phyloP scores from a whole-genome alignment of 768 basidiomycete species.

The Tulasnella calospora region DNA sequence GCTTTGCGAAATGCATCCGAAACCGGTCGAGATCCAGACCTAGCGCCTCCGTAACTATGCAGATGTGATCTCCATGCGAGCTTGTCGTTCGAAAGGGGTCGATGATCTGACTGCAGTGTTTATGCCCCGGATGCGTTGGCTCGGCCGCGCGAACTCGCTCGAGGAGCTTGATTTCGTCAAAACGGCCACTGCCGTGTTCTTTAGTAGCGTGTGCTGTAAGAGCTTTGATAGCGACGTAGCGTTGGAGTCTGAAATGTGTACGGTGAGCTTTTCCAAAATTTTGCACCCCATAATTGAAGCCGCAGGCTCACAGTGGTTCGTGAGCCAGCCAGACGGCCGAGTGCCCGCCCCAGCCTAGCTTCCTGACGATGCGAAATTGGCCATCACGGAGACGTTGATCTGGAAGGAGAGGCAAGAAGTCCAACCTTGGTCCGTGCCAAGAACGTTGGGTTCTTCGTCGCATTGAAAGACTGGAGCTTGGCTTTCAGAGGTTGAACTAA shows the following conservation, averaged over 20 bases:
- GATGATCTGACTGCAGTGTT: neutral
- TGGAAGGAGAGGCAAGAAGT: neutral
- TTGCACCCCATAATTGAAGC: neutral
- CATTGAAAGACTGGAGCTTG: neutral
- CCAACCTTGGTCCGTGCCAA: neutral
- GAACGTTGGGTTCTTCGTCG: neutral
- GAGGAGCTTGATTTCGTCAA: neutral
- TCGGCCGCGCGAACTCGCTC: neutral
- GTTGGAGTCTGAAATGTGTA: neutral
- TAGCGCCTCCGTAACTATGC: neutral
- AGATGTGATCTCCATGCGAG: neutral
- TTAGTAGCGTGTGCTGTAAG: neutral
- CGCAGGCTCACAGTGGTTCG: neutral
- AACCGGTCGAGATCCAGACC: neutral
- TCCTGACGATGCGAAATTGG: neutral
- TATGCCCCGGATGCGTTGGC: neutral
- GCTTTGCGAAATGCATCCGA: neutral
- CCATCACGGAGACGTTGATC: neutral
- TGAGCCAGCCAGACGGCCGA: neutral
- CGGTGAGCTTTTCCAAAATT: neutral
- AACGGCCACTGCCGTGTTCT: neutral
- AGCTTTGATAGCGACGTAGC: neutral
- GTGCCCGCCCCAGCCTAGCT: neutral
- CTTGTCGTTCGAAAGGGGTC: neutral
- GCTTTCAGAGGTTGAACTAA: too few relatives aligned